Base-by-base conservation (phyloP, 148 eudicot genomes). In the Nepenthes mirabilis region DNA sequence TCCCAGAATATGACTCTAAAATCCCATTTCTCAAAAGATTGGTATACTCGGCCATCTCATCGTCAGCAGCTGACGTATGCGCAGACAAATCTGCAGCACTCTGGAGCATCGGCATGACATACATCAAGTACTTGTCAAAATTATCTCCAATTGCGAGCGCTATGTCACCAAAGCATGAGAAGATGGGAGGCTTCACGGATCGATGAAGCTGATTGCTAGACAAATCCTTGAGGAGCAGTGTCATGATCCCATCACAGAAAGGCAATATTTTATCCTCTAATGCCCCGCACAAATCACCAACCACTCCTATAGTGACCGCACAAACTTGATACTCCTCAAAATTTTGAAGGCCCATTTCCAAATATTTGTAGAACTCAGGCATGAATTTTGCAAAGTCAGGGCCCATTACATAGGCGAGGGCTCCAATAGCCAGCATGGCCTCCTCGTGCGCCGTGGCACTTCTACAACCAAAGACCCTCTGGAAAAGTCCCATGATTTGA, bases 281-380 rank as follows among this genome's bases (percentile, higher is more conserved):
- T 1, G 95, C 97, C 68, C 95, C 65, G 72, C 97, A 91, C 61
- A 91, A 59, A 71, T 87, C 97, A 35, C 97, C 97, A 62, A 91
- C 93, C 49, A 91, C 95, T 63, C 97, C 97, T 62, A 90, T 95
- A 0, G 97, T 84, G 43, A 87, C 85, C 64, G 91, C 86, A 84
- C 97, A 90, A 0, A 90, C 97, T 79, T 82, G 89, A 72, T 84
- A 90, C 69, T 90, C 97, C 50, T 87, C 95, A 56, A 84, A 86
- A 69, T 91, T 91, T 68, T 91, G 97, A 70, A 91, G 91, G 66
- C 97, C 97, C 87, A 85, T 82, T 65, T 91, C 97, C 79, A 91
- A 66, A 37, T 82, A 91, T 71, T 87, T 87, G 54, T 87, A 91
- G 58, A 91, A 87, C 60, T 87, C 81, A 10, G 75, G 72, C 97